Evolutionary conservation across 352 stramenopile genomes (phyloP), one percentile per base, ranked within the genome.

Genomic region (Globisporangium nunn): DNA sequence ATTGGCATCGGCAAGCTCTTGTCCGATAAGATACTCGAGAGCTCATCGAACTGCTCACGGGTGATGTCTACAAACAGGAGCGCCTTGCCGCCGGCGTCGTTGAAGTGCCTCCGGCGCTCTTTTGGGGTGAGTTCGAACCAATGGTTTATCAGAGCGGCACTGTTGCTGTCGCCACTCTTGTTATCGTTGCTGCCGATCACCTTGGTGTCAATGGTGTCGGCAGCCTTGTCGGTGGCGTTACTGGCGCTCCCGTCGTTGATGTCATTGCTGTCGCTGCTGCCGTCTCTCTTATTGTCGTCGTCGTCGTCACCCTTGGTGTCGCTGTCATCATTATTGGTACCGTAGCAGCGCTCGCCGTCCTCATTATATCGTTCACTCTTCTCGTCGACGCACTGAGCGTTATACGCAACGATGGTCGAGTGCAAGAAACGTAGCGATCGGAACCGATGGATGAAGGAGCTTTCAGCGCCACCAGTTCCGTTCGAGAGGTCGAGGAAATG

Each of bases 371-470:
- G 23, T 1, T 46, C 40, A 5, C 23, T 49, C 18, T 30, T 43
- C 7, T 43, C 10, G 37, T 15, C 37, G 44, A 7, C 11, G n/a
- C 2, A 11, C n/a, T 29, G 18, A 28, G 28, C 7, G 3, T 2
- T 23, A 4, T 49, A 49, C 18, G 44, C 44, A 6, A 49, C 6
- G 28, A 49, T 31, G 44, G 28, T 49, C 44, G 44, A 49, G 44
- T 49, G 44, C n/a, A 49, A n/a, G 44, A 49, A 49, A 2, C 44
- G 44, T 18, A 49, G 10, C 44, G 44, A 49, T 8, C 44, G 44
- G 44, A 49, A 49, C n/a, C 44, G n/a, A n/a, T 49, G 44, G 17
- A 49, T 49, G 18, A 49, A 49, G 6, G 44, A 49, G 44, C 44
- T 49, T 18, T 49, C 44, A 3, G 44, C 44, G n/a, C 44, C 44